Evolutionary conservation across 1,139 yeast species (phyloP).

Genomic region (Geotrichum candidum): DNA sequence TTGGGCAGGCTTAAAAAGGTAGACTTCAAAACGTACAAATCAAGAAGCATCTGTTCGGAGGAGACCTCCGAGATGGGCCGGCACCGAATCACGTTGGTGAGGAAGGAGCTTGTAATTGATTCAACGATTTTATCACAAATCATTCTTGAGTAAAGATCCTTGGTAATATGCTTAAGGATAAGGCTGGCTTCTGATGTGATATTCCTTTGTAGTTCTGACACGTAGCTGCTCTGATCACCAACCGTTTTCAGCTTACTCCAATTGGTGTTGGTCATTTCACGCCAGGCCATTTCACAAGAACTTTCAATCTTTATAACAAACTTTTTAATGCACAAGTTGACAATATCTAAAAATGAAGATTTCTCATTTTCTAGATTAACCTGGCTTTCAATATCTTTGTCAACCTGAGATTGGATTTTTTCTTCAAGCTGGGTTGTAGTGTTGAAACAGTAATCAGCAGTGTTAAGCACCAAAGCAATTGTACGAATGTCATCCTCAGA

Average conservation of each 20-base stretch:
- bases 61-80: conserved; percentile 63
- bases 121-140: conserved; percentile 76
- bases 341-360: conserved; percentile 51
- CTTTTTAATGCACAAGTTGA: conserved; percentile 52
- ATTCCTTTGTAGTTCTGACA: conserved; percentile 49
- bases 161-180: conserved; percentile 56
- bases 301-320: conserved; percentile 54
- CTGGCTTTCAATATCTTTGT: conserved; percentile 36
- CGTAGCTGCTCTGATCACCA: conserved; percentile 65
- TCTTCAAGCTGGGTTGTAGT: conserved; percentile 76
- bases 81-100: conserved; percentile 51
- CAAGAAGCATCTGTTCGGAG: conserved; percentile 77
- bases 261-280: conserved; percentile 75
- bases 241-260: conserved; percentile 64
- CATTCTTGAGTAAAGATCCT: conserved; percentile 67
- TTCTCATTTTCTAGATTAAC: conserved; percentile 51
- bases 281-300: conserved; percentile 69
- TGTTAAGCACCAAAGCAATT: conserved; percentile 69
- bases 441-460: conserved; percentile 81
- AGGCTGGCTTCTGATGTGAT: conserved; percentile 44
- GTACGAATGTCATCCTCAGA: conserved; percentile 58
- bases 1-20: conserved; percentile 49
- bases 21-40: conserved; percentile 57
- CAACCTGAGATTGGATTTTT: conserved; percentile 48
- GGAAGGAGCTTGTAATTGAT: conserved; percentile 50